Conservation (phyloP, 108 stramenopile species). For the Parmales sp. region DNA sequence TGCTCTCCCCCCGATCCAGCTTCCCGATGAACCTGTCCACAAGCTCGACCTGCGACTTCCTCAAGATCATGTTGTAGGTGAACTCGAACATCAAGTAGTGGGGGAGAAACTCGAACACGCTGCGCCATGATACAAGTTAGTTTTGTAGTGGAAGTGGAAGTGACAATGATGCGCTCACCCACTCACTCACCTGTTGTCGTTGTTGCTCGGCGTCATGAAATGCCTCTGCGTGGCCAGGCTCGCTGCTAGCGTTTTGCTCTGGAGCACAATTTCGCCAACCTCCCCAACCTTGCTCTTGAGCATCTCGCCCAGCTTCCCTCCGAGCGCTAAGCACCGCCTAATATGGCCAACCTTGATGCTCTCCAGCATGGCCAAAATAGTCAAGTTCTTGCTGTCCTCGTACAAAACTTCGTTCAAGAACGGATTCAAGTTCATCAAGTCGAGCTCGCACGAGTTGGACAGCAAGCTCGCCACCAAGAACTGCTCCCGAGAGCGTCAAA, state of each 20-base stretch:
- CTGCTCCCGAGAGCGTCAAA: too few species aligned
- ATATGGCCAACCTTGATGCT: slow-evolving; percentile 72
- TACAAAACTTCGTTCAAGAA: slow-evolving; percentile 68
- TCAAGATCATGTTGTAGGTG: slow-evolving; percentile 83
- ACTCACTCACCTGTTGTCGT: slow-evolving; percentile 29
- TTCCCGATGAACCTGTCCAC: slow-evolving; percentile 82
- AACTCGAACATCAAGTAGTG: slow-evolving; percentile 95
- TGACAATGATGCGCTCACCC: background rate
- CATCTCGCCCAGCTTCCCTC: background rate
- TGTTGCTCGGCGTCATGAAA: slow-evolving; percentile 54
- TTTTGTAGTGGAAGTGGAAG: background rate
- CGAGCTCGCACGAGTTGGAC: slow-evolving; percentile 64
- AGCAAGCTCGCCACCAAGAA: slow-evolving; percentile 76
- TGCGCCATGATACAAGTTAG: background rate
- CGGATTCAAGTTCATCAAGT: slow-evolving; percentile 75
- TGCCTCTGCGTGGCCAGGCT: slow-evolving; percentile 74
- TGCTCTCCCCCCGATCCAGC: slow-evolving; percentile 56
- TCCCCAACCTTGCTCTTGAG: background rate
- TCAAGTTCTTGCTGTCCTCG: slow-evolving; percentile 74
- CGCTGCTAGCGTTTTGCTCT: slow-evolving; percentile 62
- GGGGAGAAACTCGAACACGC: slow-evolving; percentile 74
- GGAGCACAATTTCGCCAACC: slow-evolving; percentile 54
- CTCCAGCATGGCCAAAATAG: slow-evolving; percentile 78
- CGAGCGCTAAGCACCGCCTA: background rate
- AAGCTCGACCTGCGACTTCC: slow-evolving; percentile 89